Conservation (phyloP, 371 early-diverging fungal species). For the Chytridiales sp. region DNA sequence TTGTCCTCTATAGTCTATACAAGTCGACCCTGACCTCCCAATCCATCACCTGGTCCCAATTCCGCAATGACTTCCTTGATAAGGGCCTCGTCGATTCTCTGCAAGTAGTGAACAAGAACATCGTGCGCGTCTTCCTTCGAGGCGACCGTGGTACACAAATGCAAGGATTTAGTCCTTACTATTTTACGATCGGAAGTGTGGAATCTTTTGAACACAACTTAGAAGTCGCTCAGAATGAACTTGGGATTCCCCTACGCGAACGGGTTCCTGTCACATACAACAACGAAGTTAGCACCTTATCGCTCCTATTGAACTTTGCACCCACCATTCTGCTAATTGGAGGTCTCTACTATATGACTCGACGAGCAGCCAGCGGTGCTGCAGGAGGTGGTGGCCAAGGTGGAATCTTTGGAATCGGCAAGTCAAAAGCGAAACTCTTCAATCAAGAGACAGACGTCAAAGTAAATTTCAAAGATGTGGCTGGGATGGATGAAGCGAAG, state of each 20-base stretch:
- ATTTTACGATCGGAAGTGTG: slow-evolving; percentile 93
- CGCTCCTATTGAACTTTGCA: slow-evolving; percentile 81
- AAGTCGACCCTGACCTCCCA: slow-evolving; percentile 18
- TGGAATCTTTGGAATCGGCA: slow-evolving; percentile 95
- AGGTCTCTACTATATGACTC: slow-evolving; percentile 79
- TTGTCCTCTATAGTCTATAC: slow-evolving; percentile 33
- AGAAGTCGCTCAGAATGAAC: slow-evolving; percentile 86
- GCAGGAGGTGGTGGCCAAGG: slow-evolving; percentile 58
- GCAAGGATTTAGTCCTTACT: slow-evolving; percentile 32
- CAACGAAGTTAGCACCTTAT: slow-evolving; percentile 70
- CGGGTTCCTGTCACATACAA: slow-evolving; percentile 88
- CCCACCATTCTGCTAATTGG: slow-evolving; percentile 93
- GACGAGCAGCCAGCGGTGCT: slow-evolving; percentile 70
- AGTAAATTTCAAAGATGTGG: slow-evolving; percentile 98
- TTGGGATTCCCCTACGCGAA: slow-evolving; percentile 84
- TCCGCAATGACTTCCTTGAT: slow-evolving; percentile 83
- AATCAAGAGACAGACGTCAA: slow-evolving; percentile 95
- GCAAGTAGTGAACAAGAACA: slow-evolving; percentile 79
- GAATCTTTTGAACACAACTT: slow-evolving; percentile 91
- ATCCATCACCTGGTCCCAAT: slow-evolving; percentile 87
- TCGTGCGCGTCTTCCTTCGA: slow-evolving; percentile 78
- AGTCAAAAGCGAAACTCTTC: slow-evolving; percentile 93
- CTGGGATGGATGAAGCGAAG: slow-evolving; percentile 99
- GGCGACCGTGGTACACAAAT: no score
- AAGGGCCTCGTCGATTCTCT: slow-evolving; percentile 95